Base-by-base conservation (phyloP, 129 eudicot genomes). In the Glebionis coronaria region DNA sequence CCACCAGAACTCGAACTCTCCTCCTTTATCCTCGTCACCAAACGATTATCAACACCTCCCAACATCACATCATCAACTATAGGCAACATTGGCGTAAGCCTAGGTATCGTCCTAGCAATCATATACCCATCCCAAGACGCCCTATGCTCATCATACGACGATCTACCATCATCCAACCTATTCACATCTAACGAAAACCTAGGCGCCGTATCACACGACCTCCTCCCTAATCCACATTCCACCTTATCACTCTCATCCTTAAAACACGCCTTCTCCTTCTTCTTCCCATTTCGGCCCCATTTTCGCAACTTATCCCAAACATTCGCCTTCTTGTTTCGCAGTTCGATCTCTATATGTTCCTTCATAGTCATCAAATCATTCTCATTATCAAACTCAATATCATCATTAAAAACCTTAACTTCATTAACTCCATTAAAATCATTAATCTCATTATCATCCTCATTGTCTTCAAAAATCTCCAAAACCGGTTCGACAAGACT, bases 71-170 rank as follows among this genome's bases (percentile, higher is more conserved):
- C 80, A 46, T 92, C 95, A 38, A 85, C 88, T 6, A 77, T 86
- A 35, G 95, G 85, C 3, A 92, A 71, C 96, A 88, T 88, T 0
- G 96, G 98, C 0, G 95, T 76, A 15, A 85, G 82, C 70, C 85
- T 77, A 18, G 96, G 96, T 19, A 85, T 89, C 9, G 93, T 85
- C 79, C 96, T 76, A 0, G 95, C 96, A 59, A 86, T 72, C 91
- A 88, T 74, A 73, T 88, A 86, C 50, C 96, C 98, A 82, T 92
- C 96, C 98, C 98, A 92, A 18, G 96, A 88, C 67, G 98, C 98
- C 72, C 98, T 78, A 11, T 87, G 95, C 74, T 92, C 98, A 51
- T 85, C 98, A 44, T 79, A 72, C 3, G 93, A 83, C n/a, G 68
- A 61, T 31, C 70, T 71, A 0, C 78, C 57, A 71, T 73, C 78